A percentile compares a stretch with the other conserved stretches of the same genome.
These are phyloP conservation scores for Hypoxylon subgilvum DNA, from an alignment of 495 filamentous ascomycete genomes.

Conservation along the genomic window DNA sequence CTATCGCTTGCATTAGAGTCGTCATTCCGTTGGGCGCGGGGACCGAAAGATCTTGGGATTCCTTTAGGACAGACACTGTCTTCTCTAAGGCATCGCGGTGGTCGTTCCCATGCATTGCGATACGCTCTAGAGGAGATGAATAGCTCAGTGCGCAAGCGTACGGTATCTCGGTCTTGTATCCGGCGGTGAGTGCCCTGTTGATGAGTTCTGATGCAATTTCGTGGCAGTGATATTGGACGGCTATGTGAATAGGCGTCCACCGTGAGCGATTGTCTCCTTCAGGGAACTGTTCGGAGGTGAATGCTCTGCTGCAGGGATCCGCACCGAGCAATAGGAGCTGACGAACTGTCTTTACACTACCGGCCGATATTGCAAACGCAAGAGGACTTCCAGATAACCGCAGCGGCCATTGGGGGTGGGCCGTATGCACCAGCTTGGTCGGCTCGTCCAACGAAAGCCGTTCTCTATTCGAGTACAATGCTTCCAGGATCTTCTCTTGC, in stretches of 20 bases:
- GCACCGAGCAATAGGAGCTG: slow-evolving; percentile 25
- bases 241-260: slow-evolving; percentile 41
- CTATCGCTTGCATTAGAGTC: slow-evolving; percentile 39
- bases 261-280: slow-evolving; percentile 10
- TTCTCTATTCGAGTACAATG: neutral
- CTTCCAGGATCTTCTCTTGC: neutral
- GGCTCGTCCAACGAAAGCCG: slow-evolving; percentile 17
- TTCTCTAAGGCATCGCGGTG: slow-evolving; percentile 1
- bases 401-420: slow-evolving; percentile 40
- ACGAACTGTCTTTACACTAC: slow-evolving; percentile 23
- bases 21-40: slow-evolving; percentile 29
- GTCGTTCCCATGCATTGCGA: slow-evolving; percentile 34
- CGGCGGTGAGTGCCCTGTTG: neutral
- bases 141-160: slow-evolving; percentile 30
- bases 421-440: slow-evolving; percentile 1
- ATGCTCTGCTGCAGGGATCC: slow-evolving; percentile 15
- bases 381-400: slow-evolving; percentile 38
- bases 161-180: neutral
- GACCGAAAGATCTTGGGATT: slow-evolving; percentile 5
- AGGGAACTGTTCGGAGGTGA: slow-evolving; percentile 5
- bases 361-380: slow-evolving; percentile 32
- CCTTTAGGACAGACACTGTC: slow-evolving; percentile 11
- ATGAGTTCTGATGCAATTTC: slow-evolving; percentile 32
- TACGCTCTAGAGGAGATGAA: slow-evolving; percentile 29
- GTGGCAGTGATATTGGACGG: slow-evolving; percentile 35